Percentiles rank a stretch among this genome's conserved stretches.
Conservation (phyloP, 2,329 filamentous ascomycete species). For the Phyllosticta citriasiana region DNA sequence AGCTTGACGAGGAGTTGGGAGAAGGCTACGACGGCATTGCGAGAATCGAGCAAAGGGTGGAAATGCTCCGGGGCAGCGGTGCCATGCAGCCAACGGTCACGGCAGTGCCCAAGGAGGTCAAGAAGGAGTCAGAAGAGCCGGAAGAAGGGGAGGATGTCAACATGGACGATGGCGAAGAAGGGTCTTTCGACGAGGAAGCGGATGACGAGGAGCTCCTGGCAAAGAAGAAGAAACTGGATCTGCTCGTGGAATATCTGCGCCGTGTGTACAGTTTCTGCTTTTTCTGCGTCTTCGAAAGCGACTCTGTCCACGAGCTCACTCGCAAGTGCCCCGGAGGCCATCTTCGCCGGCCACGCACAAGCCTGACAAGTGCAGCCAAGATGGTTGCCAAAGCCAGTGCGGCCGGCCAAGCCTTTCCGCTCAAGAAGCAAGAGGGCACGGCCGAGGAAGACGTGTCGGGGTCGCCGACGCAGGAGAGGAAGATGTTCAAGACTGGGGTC, state of each 20-base stretch:
- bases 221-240: constrained; percentile 94
- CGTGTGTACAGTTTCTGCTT: constrained; percentile 99
- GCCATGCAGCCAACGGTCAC: constrained; percentile 59
- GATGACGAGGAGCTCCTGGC: constrained; percentile 82
- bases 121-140: constrained; percentile 52
- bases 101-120: constrained; percentile 49
- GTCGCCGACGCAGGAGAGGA: constrained; percentile 61
- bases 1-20: constrained; percentile 76
- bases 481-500: constrained; percentile 52
- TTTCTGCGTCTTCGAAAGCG: constrained; percentile 98
- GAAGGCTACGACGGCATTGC: constrained; percentile 64
- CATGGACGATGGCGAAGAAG: constrained; percentile 54
- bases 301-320: constrained; percentile 90
- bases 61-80: constrained; percentile 66
- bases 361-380: constrained; percentile 72
- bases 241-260: constrained; percentile 91
- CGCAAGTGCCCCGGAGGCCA: constrained; percentile 97
- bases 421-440: constrained; percentile 60
- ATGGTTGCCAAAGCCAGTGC: constrained; percentile 79
- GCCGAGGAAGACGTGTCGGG: constrained; percentile 54
- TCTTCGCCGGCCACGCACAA: constrained; percentile 79
- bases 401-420: constrained; percentile 70
- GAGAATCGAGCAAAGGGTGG: constrained; percentile 79
- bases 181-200: constrained; percentile 61
- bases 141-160: constrained; percentile 63